phyloP scores from a whole-genome alignment of 2,329 filamentous ascomycete genomes.

The Cyphellophora europaea region DNA sequence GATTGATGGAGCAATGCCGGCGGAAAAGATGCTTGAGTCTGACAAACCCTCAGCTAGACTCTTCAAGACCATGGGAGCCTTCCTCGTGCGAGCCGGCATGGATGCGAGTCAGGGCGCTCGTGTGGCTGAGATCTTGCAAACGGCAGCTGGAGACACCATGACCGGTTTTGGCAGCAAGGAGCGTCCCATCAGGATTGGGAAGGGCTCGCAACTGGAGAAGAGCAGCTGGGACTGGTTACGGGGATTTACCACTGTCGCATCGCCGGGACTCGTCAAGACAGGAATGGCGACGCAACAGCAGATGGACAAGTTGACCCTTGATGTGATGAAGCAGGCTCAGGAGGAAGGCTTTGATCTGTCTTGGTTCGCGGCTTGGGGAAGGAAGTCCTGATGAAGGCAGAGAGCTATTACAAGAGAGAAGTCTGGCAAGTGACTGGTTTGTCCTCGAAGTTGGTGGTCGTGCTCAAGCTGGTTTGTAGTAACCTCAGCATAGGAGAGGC shows the following conservation, averaged over 20 bases:
- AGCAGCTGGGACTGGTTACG: background rate
- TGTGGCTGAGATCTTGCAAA: background rate
- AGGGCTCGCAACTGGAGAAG: background rate
- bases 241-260: background rate
- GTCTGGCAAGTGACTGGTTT: no score
- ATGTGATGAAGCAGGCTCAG: no score
- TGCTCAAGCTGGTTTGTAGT: no score
- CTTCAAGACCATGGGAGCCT: background rate
- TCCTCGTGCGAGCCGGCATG: background rate
- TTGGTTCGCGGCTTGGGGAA: background rate
- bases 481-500: no score
- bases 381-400: no score
- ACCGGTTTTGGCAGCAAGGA: background rate
- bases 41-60: constrained; percentile 1
- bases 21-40: background rate
- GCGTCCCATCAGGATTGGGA: background rate
- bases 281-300: background rate
- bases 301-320: background rate
- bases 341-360: background rate
- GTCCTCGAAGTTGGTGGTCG: no score
- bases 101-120: background rate
- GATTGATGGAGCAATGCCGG: constrained; percentile 1
- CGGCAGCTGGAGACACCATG: background rate
- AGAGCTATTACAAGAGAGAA: no score
- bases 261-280: background rate